These are phyloP conservation scores for Aspergillus luchuensis DNA, from an alignment of 2,329 filamentous ascomycete genomes.

Conservation along the genomic window DNA sequence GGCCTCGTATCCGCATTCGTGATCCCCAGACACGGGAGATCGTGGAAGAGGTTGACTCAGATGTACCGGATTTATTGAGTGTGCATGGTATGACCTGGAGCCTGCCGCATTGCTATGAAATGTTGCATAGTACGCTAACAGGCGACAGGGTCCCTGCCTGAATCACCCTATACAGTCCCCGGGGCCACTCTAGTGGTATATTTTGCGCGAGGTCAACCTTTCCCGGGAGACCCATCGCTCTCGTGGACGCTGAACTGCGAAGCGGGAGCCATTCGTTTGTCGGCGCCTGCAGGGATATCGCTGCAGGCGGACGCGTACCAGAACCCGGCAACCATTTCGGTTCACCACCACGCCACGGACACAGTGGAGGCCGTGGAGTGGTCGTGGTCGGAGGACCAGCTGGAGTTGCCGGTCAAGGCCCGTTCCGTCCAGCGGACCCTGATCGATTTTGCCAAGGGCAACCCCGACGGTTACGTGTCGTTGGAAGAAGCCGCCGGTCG, in stretches of 20 bases:
- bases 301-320: background rate
- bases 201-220: slow-evolving; percentile 1
- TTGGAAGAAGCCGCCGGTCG: background rate
- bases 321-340: background rate
- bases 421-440: background rate
- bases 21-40: background rate
- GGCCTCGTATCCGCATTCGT: background rate
- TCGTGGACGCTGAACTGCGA: background rate
- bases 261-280: background rate
- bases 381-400: slow-evolving; percentile 1
- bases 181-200: background rate
- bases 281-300: background rate
- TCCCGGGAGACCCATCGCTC: background rate
- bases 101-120: no score
- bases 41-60: background rate
- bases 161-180: background rate
- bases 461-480: background rate
- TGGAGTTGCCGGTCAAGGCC: background rate
- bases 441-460: background rate
- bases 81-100: background rate
- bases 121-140: background rate
- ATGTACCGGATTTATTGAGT: slow-evolving; percentile 1
- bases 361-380: background rate
- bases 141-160: background rate
- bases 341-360: background rate